Conservation (phyloP, 2,329 filamentous ascomycete species). For the Trichophyton schoenleinii region DNA sequence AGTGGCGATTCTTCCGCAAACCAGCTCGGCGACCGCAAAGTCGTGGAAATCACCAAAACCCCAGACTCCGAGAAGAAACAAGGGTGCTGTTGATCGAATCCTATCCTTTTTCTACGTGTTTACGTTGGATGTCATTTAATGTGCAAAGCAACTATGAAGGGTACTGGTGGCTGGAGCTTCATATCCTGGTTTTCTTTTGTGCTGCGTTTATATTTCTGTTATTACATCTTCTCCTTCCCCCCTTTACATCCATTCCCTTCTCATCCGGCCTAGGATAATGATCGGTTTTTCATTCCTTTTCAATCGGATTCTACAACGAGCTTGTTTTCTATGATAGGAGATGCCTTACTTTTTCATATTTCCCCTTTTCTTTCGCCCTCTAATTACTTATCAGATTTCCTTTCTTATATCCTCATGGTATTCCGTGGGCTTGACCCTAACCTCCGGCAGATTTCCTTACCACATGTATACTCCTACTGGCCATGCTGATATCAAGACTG, state of each 20-base stretch:
- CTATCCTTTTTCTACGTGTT: conserved; percentile 1
- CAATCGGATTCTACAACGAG: conserved; percentile 2
- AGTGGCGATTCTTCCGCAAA: conserved; percentile 71
- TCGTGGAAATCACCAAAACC: conserved; percentile 74
- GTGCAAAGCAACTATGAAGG: conserved; percentile 3
- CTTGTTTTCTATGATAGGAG: conserved; percentile 9
- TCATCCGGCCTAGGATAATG: conserved; percentile 5
- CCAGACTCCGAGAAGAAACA: conserved; percentile 64
- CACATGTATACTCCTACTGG: background rate
- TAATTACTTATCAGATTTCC: conserved; percentile 4
- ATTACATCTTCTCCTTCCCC: conserved; percentile 7
- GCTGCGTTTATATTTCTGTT: conserved; percentile 12
- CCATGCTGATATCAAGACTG: background rate
- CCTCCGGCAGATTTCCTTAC: conserved; percentile 1
- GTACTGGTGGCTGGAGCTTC: conserved; percentile 2
- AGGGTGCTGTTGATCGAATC: conserved; percentile 29
- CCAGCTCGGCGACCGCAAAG: conserved; percentile 63
- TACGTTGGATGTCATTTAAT: conserved; percentile 3
- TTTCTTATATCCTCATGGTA: background rate
- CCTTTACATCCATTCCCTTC: conserved; percentile 6
- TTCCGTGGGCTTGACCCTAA: background rate
- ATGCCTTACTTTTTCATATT: conserved; percentile 3
- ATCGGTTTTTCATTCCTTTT: conserved; percentile 14
- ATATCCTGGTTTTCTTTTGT: conserved; percentile 2
- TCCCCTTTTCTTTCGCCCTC: background rate